Evolutionary conservation across 176 grass and related monocot genomes (phyloP), one percentile per base, ranked within the genome.

Genomic region (Aegilops bicornis): DNA sequence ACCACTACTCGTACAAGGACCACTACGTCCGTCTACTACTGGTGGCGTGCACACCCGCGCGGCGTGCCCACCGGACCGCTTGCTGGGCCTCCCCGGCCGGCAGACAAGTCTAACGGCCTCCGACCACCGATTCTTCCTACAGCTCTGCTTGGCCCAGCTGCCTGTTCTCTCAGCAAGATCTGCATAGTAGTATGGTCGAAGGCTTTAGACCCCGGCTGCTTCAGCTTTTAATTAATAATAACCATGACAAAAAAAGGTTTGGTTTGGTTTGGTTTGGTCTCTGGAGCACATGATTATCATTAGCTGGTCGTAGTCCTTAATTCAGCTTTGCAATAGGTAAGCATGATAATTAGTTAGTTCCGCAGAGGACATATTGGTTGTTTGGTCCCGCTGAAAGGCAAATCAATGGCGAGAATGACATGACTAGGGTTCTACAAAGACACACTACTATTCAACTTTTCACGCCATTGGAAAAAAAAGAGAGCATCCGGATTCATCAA

Each of bases 81-180:
- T 11, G 73, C 43, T 52, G 43, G 73, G 73, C 73, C 73, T 76
- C 73, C 48, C 73, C 73, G 73, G 73, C 73, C 43, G 73, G 73
- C 73, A 56, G 27, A 77, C 73, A 77, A 77, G 47, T 29, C 73
- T 76, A 76, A 76, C 73, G 73, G 73, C 30, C 19, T 52, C 73
- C 73, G 73, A 77, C 73, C 73, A 77, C 73, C 47, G 73, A 32
- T 29, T 29, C 69, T 10, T 45, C 70, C 31, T 35, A 14, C 70
- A 75, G 42, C 43, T 50, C 7, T 58, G 24, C 17, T 76, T 50
- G 43, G 73, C 73, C 73, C 73, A 76, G 24, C 13, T 40, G 7
- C 10, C 9, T 73, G 6, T 4, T 73, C n/a, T 73, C 72, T 29
- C 73, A 52, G 17, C 17, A 19, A 50, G 25, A 50, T 30, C 22